Evolutionary conservation across 306 rosid genomes (phyloP).

Genomic region (Citrullus colocynthis): DNA sequence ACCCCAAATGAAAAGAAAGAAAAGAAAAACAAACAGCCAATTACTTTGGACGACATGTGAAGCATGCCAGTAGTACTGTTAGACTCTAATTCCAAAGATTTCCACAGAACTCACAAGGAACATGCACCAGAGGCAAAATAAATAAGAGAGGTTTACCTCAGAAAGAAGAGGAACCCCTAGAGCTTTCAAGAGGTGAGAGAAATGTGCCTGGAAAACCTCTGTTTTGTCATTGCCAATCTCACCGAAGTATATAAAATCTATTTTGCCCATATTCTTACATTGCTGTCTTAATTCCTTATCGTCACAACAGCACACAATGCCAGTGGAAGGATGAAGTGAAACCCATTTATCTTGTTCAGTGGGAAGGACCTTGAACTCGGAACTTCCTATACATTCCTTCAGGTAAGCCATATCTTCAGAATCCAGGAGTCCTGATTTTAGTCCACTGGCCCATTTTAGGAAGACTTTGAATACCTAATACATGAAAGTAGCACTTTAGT

Average conservation of each 20-base stretch:
- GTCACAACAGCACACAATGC: conserved; percentile 84
- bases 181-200: conserved; percentile 50
- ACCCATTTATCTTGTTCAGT: conserved; percentile 87
- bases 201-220: conserved; percentile 30
- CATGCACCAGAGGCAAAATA: not conserved
- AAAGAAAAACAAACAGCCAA: not conserved
- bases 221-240: conserved; percentile 33
- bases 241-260: conserved; percentile 56
- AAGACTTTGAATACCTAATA: conserved; percentile 66
- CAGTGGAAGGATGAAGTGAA: conserved; percentile 72
- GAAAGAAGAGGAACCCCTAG: conserved; percentile 84
- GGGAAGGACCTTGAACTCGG: conserved; percentile 66
- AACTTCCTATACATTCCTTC: conserved; percentile 48
- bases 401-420: conserved; percentile 41
- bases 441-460: conserved; percentile 68
- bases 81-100: not conserved
- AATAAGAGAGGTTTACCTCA: conserved; percentile 38
- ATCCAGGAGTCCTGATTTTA: conserved; percentile 45
- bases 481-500: conserved; percentile 13
- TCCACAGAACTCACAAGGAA: not conserved
- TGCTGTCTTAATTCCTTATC: conserved; percentile 46
- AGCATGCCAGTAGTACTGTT: not conserved
- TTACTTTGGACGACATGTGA: not conserved
- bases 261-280: conserved; percentile 50
- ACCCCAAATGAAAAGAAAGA: no score